Conservation (phyloP, 805 yeast genomes). For the Wickerhamiella galacta region DNA sequence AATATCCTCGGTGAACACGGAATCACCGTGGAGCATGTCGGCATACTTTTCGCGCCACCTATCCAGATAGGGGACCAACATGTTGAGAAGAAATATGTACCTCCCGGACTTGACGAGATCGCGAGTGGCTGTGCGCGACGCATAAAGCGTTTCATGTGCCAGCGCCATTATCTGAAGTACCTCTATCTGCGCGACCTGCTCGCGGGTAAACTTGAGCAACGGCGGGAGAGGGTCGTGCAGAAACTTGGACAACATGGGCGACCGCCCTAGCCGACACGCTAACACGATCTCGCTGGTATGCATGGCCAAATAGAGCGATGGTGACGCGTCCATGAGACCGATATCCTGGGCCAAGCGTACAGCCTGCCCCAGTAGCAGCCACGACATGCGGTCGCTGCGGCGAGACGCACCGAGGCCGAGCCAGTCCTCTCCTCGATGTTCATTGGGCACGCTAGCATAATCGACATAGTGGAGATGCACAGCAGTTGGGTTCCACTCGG, state of each 20-base stretch:
- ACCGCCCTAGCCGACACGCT: conserved; percentile 64
- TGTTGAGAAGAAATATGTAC: conserved; percentile 51
- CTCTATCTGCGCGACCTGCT: conserved; percentile 65
- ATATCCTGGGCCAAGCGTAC: conserved; percentile 74
- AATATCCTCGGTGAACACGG: conserved; percentile 26
- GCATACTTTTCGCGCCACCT: conserved; percentile 56
- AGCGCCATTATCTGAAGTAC: conserved; percentile 60
- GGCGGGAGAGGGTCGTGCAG: conserved; percentile 33
- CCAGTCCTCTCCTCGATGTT: conserved; percentile 5
- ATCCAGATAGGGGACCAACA: conserved; percentile 60
- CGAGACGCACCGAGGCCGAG: conserved; percentile 59
- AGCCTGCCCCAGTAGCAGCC: conserved; percentile 85
- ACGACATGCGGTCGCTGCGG: conserved; percentile 76
- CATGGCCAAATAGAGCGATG: conserved; percentile 64
- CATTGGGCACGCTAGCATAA: conserved; percentile 32
- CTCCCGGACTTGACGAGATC: conserved; percentile 20
- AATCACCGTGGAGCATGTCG: conserved; percentile 10
- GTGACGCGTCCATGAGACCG: conserved; percentile 58
- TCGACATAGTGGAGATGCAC: conserved; percentile 81
- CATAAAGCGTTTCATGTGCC: conserved; percentile 72
- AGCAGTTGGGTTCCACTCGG: conserved; percentile 94
- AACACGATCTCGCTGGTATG: conserved; percentile 71
- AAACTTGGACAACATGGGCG: conserved; percentile 62
- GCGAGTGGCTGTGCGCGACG: conserved; percentile 25
- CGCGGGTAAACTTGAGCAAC: conserved; percentile 30